These are phyloP conservation scores for Mycena polygramma DNA, from an alignment of 768 basidiomycete species.

Conservation along the genomic window DNA sequence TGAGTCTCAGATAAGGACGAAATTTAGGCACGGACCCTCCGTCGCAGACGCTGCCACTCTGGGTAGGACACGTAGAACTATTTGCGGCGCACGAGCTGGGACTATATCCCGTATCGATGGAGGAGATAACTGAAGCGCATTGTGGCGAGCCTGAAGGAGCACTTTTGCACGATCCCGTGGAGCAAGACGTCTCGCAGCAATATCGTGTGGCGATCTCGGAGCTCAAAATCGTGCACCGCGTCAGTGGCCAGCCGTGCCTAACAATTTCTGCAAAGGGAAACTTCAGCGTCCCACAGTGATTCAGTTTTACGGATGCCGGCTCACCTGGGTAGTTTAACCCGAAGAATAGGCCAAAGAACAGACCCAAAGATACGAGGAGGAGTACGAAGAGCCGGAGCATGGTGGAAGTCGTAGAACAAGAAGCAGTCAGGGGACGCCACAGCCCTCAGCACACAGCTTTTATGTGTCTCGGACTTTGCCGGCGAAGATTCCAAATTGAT, in stretches of 20 bases:
- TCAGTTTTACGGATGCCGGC: background rate
- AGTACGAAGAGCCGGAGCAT: background rate
- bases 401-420: too few species aligned
- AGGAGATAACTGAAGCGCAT: conserved; percentile 31
- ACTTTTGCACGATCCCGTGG: conserved; percentile 7
- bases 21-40: conserved; percentile 31
- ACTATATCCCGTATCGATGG: conserved; percentile 28
- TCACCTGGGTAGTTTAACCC: conserved; percentile 37
- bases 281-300: background rate
- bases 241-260: conserved; percentile 38
- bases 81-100: conserved; percentile 31
- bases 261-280: conserved; percentile 34
- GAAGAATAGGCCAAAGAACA: conserved; percentile 41
- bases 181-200: conserved; percentile 37
- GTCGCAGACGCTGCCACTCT: conserved; percentile 28
- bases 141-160: conserved; percentile 28
- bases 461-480: too few species aligned
- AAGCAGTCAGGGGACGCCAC: too few species aligned
- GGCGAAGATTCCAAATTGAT: too few species aligned
- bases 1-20: too few species aligned
- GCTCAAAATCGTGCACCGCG: conserved; percentile 35
- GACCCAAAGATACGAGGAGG: conserved; percentile 25
- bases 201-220: conserved; percentile 31
- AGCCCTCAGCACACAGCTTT: too few species aligned
- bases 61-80: conserved; percentile 28